Base-by-base conservation (phyloP, 2,329 filamentous ascomycete genomes). In the Aspergillus jensenii region DNA sequence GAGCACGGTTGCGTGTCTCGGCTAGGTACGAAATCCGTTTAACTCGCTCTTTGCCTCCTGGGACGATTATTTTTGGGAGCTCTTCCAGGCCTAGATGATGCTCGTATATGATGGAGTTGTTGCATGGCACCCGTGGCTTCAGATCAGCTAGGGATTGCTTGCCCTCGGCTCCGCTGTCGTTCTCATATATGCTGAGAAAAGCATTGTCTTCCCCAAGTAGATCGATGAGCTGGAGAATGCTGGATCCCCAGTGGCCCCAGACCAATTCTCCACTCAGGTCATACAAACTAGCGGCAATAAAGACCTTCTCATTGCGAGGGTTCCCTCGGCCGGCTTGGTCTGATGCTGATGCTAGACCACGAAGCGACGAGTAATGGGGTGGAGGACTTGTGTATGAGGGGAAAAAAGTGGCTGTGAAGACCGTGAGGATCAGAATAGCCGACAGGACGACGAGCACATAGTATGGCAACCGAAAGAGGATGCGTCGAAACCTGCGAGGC, bases 1-100 rank as follows among this genome's bases (percentile, higher is more conserved):
- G 73, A 0, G 88, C 89, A 46, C 84, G 82, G 70, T 92, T 92
- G 49, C 90, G 84, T 49, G 90, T 85, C 69, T 88, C 85, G 11
- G 90, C 87, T 17, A 92, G 78, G 71, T 88, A 91, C 27, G 87
- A 83, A 44, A 92, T 87, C 15, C 90, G 83, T 71, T 90, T 90
- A 39, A 88, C 79, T n/a, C 86, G 82, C 41, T 78, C 76, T 39
- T 82, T 80, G 0, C 88, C 88, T 56, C 83, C 84, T 2, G 87
- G 86, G 37, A 90, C 76, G 2, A 78, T 82, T 45, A 90, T 77
- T 52, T 83, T 84, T 4, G 84, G 83, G 1, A 91, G 77, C 1
- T 75, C 73, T 15, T 75, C 72, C 41, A 86, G 68, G 58, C 86
- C 77, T 43, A 91, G 73, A 62, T 86, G 79, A 41, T 84, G 76